Base-by-base conservation (phyloP, 768 basidiomycete genomes). In the Collybia sordida region DNA sequence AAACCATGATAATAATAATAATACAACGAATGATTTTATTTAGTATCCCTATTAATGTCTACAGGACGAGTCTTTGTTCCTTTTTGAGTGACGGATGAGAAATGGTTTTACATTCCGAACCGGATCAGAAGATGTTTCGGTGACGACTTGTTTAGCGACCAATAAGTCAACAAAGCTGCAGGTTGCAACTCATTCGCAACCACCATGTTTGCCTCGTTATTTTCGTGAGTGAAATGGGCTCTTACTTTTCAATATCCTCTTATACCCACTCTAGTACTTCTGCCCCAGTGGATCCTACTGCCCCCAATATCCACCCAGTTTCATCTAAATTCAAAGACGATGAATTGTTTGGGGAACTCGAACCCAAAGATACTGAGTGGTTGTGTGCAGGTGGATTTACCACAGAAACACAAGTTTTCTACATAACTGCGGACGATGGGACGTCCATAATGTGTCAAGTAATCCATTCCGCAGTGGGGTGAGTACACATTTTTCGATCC, bases 331-430 rank as follows among this genome's bases (percentile, higher is more conserved):
- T 74, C 59, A 65, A 77, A 38, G 71, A 75, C 11, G 72, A 76
- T 6, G 81, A 90, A 57, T 68, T 87, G 41, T 85, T 82, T 54
- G 92, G 91, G n/a, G 80, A 84, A 58, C 83, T 96, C 49, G 81
- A 82, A 56, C 70, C 79, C 17, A 79, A 78, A 58, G 93, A 96
- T 67, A 80, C 81, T 25, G 86, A 90, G 63, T 96, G 93, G 93
- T 64, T 81, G 24, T 93, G 90, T 66, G 73, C 83, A 39, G 76
- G 83, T 42, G 93, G 95, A 1, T 96, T 98, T 65, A 79, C 82
- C 21, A 88, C 93, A 0, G 97, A 98, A 67, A 97, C 96, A 0
- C 93, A 97, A 64, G 77, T 66, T 0, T 98, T 87, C 72, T 99
- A 99, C 68, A 74, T 85, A 39, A 78, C 88, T 58, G 75, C 89